Percentiles rank a stretch among this genome's conserved stretches.
These are phyloP conservation scores for Aureobasidium musti DNA, from an alignment of 2,329 filamentous ascomycete species.

Conservation along the genomic window DNA sequence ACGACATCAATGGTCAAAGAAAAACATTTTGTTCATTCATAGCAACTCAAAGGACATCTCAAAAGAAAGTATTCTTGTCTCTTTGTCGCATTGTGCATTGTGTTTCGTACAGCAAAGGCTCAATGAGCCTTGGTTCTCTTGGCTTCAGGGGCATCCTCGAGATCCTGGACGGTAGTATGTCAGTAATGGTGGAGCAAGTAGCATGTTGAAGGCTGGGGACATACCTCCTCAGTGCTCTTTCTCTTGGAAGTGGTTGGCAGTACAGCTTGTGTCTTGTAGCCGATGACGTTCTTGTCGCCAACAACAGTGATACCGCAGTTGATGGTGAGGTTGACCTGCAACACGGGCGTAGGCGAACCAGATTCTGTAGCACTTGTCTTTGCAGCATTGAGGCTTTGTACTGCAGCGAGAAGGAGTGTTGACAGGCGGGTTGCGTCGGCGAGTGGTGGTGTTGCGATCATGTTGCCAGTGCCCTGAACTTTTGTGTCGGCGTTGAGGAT, in stretches of 20 bases:
- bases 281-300: conserved; percentile 40
- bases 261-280: conserved; percentile 32
- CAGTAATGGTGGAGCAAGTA: background rate
- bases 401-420: conserved; percentile 49
- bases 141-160: background rate
- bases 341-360: conserved; percentile 46
- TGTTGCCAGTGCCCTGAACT: conserved; percentile 54
- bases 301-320: conserved; percentile 41
- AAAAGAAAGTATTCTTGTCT: background rate
- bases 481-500: conserved; percentile 53
- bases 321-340: conserved; percentile 51
- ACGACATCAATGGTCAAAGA: conserved; percentile 1
- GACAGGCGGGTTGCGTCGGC: conserved; percentile 50
- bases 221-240: conserved; percentile 31
- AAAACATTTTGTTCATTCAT: background rate
- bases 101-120: background rate
- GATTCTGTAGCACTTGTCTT: conserved; percentile 42
- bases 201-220: background rate
- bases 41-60: background rate
- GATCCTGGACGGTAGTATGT: background rate
- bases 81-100: conserved; percentile 9
- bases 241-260: conserved; percentile 31
- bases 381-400: conserved; percentile 47
- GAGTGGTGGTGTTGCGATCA: conserved; percentile 47
- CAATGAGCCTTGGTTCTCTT: background rate